Conservation (phyloP, 2,329 filamentous ascomycete genomes). For the Pseudomassariella vexata region DNA sequence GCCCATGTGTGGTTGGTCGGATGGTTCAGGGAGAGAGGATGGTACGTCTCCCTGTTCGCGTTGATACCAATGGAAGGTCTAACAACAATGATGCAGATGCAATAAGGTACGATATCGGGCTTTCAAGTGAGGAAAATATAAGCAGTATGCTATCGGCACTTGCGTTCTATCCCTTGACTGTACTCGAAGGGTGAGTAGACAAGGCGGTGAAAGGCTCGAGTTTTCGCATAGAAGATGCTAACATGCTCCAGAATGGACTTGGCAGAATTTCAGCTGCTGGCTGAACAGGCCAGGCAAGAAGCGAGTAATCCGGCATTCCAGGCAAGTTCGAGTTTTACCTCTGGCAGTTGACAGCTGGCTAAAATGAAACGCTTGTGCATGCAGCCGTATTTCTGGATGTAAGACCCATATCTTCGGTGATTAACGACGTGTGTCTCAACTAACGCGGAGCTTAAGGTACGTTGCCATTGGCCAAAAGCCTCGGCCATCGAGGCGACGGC, state of each 20-base stretch:
- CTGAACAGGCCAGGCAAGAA: constrained; percentile 1
- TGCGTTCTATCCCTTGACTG: constrained; percentile 51
- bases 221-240: too few species aligned
- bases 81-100: constrained; percentile 37
- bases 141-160: constrained; percentile 48
- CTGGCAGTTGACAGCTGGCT: neutral
- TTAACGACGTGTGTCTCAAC: neutral
- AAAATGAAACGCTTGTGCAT: too few species aligned
- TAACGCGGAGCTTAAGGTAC: constrained; percentile 1
- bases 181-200: constrained; percentile 36
- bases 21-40: constrained; percentile 6
- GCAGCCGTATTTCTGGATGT: constrained; percentile 5
- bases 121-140: constrained; percentile 47
- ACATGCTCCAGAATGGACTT: constrained; percentile 3
- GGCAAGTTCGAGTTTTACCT: neutral
- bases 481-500: too few species aligned
- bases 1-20: constrained; percentile 66
- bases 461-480: constrained; percentile 5
- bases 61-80: neutral
- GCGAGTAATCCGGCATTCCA: constrained; percentile 3
- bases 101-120: constrained; percentile 47
- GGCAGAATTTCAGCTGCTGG: constrained; percentile 1
- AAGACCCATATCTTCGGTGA: neutral
- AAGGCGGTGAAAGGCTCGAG: neutral
- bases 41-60: neutral